phyloP scores from a whole-genome alignment of 2,329 filamentous ascomycete species.

The Coccinonectria pachysandricola region DNA sequence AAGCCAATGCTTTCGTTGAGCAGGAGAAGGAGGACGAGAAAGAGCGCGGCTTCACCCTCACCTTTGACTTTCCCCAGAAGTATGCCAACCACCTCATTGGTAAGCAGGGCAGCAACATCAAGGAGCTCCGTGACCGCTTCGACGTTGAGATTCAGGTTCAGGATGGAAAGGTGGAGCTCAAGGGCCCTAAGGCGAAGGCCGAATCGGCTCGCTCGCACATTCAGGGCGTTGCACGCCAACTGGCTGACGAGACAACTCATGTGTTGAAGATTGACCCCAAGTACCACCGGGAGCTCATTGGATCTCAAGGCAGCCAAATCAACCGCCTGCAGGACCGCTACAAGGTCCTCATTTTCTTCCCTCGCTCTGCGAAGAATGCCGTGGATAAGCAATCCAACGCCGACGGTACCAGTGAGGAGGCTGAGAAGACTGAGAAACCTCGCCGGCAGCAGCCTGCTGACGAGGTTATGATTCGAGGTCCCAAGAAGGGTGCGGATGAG shows the following conservation, averaged over 20 bases:
- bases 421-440: constrained; percentile 55
- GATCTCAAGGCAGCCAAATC: constrained; percentile 76
- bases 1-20: constrained; percentile 69
- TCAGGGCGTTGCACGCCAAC: constrained; percentile 62
- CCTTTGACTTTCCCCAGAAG: constrained; percentile 91
- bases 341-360: constrained; percentile 92
- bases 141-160: constrained; percentile 77
- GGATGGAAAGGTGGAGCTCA: constrained; percentile 89
- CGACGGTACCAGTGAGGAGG: no score
- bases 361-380: constrained; percentile 48
- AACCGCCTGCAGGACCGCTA: constrained; percentile 88
- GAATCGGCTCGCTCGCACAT: constrained; percentile 81
- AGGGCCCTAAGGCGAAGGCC: constrained; percentile 90
- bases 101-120: constrained; percentile 56
- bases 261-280: constrained; percentile 84
- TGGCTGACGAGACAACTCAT: constrained; percentile 86
- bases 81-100: constrained; percentile 77
- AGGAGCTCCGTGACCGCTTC: constrained; percentile 55
- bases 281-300: constrained; percentile 90
- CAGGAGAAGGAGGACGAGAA: constrained; percentile 89
- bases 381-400: constrained; percentile 62
- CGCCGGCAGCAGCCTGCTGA: constrained; percentile 68
- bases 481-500: constrained; percentile 84
- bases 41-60: constrained; percentile 76
- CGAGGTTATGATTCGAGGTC: constrained; percentile 83